Base-by-base conservation (phyloP, 345 rosid genomes). In the Mangifera indica region DNA sequence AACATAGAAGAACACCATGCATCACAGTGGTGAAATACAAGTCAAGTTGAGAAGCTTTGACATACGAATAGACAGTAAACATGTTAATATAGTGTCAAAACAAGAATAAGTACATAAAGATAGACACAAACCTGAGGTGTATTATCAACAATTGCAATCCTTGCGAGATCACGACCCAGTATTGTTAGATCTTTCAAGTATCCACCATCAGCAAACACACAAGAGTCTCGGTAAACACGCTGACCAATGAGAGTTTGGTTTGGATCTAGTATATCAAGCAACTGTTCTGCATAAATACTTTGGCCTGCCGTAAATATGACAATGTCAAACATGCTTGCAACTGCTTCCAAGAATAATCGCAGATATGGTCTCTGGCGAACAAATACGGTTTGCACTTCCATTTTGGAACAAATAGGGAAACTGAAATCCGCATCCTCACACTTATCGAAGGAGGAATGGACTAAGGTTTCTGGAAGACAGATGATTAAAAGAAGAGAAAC, bases 281-380 rank as follows among this genome's bases (percentile, higher is more conserved):
- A 49, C 14, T 72, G 75, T 63, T 56, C 69, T 17, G 75, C 75
- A 18, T 72, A 63, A 61, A 44, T 72, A 44, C 69, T 72, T 37
- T 72, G 69, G 37, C 75, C 75, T 3, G 69, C 75, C 24, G 69
- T 72, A 63, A 72, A 72, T 63, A 72, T 72, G 68, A 72, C 75
- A 53, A 72, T 53, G 25, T 72, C 75, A 53, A 53, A 72, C 75
- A 72, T 72, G 63, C 75, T 49, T 72, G 75, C 69, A 61, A 53
- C 75, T 34, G 75, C 75, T 53, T 72, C 68, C 75, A 72, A 63
- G 60, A 72, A 63, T 60, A 72, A 51, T 48, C 18, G 53, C 20
- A 72, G 62, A 32, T 72, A 63, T 10, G 75, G 75, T 72, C 75
- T 72, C 52, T 72, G 68, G 24, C 75, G 37, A 18, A 63, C 75